These are phyloP conservation scores for Penicillium capsulatum DNA, from an alignment of 2,329 filamentous ascomycete genomes.

Conservation along the genomic window DNA sequence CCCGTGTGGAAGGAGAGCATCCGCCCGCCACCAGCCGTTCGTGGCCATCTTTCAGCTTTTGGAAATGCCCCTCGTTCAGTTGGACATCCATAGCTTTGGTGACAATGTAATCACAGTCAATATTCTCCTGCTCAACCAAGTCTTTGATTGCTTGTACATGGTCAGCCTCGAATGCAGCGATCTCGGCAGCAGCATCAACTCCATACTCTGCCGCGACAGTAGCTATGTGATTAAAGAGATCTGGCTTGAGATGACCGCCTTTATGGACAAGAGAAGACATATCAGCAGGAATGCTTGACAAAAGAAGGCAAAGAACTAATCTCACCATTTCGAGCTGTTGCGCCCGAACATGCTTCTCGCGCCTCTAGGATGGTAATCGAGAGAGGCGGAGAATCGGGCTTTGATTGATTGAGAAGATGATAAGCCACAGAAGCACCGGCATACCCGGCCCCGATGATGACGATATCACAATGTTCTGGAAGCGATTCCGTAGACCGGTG, in stretches of 20 bases:
- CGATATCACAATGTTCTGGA: slow-evolving; percentile 40
- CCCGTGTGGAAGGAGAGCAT: no score
- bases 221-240: slow-evolving; percentile 38
- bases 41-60: no score
- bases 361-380: slow-evolving; percentile 42
- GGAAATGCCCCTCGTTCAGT: slow-evolving; percentile 28
- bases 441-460: slow-evolving; percentile 46
- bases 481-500: slow-evolving; percentile 39
- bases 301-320: not conserved
- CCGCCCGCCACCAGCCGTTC: no score
- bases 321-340: slow-evolving; percentile 42
- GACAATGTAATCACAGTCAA: slow-evolving; percentile 44
- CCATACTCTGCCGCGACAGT: slow-evolving; percentile 33
- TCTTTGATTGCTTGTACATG: slow-evolving; percentile 41
- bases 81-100: slow-evolving; percentile 40
- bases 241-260: slow-evolving; percentile 44
- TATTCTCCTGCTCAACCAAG: slow-evolving; percentile 38
- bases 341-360: slow-evolving; percentile 40
- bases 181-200: slow-evolving; percentile 34
- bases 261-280: not conserved
- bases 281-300: no score
- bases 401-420: slow-evolving; percentile 41
- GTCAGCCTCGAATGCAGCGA: slow-evolving; percentile 39
- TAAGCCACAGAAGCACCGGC: slow-evolving; percentile 42
- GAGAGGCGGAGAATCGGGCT: slow-evolving; percentile 13